Conservation (phyloP, 2,329 filamentous ascomycete species). For the Diaporthe vaccinii region DNA sequence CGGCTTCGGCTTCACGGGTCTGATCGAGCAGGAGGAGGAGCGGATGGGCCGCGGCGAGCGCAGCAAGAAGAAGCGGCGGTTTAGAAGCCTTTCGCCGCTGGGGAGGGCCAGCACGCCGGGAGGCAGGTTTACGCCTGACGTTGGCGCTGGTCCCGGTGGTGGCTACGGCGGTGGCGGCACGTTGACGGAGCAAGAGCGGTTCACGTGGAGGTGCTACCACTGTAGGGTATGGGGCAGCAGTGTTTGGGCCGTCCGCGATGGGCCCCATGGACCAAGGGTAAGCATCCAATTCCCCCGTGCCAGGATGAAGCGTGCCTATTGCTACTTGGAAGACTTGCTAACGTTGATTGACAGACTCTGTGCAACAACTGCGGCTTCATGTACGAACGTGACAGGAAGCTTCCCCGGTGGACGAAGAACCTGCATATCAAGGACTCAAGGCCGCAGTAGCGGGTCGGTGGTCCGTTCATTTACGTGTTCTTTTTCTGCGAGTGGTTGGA, state of each 20-base stretch:
- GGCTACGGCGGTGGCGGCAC: slow-evolving; percentile 77
- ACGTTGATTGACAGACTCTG: slow-evolving; percentile 71
- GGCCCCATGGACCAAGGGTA: slow-evolving; percentile 86
- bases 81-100: slow-evolving; percentile 87
- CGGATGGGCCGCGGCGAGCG: slow-evolving; percentile 92
- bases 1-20: slow-evolving; percentile 62
- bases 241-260: slow-evolving; percentile 95
- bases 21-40: slow-evolving; percentile 76
- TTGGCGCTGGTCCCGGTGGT: slow-evolving; percentile 68
- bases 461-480: neutral
- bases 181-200: slow-evolving; percentile 82
- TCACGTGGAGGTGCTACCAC: slow-evolving; percentile 88
- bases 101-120: slow-evolving; percentile 77
- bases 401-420: slow-evolving; percentile 82
- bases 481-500: slow-evolving; percentile 1
- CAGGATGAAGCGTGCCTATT: slow-evolving; percentile 33
- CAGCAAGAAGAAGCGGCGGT: slow-evolving; percentile 94
- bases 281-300: slow-evolving; percentile 52
- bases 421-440: slow-evolving; percentile 66
- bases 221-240: slow-evolving; percentile 90
- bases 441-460: slow-evolving; percentile 40
- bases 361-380: slow-evolving; percentile 94
- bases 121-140: slow-evolving; percentile 84
- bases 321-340: slow-evolving; percentile 38
- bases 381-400: slow-evolving; percentile 87